A percentile compares a stretch with the other conserved stretches of the same genome.
Conservation (phyloP, 768 basidiomycete species). For the Lentinus tigrinus region DNA sequence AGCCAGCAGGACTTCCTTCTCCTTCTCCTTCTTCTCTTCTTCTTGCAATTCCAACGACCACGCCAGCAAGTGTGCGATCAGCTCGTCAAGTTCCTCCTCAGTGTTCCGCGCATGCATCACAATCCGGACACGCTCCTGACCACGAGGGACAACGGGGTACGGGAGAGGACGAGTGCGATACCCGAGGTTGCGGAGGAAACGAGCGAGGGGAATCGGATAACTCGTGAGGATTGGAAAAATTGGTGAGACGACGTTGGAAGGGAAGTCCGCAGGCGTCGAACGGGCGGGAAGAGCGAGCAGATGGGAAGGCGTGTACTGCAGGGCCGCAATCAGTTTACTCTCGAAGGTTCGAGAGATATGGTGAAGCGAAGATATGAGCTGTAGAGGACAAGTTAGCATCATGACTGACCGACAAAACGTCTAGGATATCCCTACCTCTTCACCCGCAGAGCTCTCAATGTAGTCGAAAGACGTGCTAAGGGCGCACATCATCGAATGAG, state of each 20-base stretch:
- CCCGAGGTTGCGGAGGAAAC: background rate
- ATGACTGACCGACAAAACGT: background rate
- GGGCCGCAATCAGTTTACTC: background rate
- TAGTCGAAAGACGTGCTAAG: background rate
- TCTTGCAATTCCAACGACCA: background rate
- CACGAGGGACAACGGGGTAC: slow-evolving; percentile 9
- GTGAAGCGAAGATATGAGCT: background rate
- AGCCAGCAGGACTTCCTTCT: too few species aligned
- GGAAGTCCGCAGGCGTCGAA: background rate
- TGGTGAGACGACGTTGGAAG: background rate
- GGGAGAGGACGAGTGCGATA: background rate
- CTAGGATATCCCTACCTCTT: background rate
- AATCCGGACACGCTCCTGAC: slow-evolving; percentile 13
- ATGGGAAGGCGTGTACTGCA: background rate
- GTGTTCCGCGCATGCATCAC: slow-evolving; percentile 8
- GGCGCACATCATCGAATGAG: background rate
- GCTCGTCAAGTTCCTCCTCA: slow-evolving; percentile 24
- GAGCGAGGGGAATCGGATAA: background rate
- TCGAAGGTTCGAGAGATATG: background rate
- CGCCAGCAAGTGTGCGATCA: background rate
- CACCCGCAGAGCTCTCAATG: background rate
- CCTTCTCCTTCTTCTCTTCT: background rate
- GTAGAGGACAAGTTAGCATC: background rate
- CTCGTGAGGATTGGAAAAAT: background rate
- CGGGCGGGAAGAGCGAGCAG: background rate